Evolutionary conservation across 1,139 yeast genomes (phyloP).

Genomic region (Candida tropicalis): DNA sequence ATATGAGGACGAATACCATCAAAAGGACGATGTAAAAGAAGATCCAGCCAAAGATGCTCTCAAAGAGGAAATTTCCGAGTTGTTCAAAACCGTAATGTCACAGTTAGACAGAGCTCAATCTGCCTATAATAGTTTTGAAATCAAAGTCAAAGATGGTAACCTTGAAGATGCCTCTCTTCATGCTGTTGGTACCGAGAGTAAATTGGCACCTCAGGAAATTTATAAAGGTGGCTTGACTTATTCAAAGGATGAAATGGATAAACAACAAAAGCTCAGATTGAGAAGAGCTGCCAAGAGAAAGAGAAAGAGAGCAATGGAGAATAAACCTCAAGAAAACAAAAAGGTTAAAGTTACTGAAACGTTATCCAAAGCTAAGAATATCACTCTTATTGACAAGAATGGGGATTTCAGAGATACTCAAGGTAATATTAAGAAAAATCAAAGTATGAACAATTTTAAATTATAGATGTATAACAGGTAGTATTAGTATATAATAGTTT

Average conservation of each 20-base stretch:
- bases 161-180: constrained; percentile 98
- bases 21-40: constrained; percentile 51
- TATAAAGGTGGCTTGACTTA: constrained; percentile 80
- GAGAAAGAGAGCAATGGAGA: constrained; percentile 66
- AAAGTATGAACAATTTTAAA: too few relatives aligned
- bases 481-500: too few relatives aligned
- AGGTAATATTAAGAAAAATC: too few relatives aligned
- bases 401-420: constrained; percentile 47
- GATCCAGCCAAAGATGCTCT: constrained; percentile 55
- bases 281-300: constrained; percentile 87
- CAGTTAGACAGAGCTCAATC: constrained; percentile 93
- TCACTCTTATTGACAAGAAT: constrained; percentile 75
- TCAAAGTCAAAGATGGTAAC: constrained; percentile 76
- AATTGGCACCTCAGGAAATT: constrained; percentile 96
- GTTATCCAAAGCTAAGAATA: constrained; percentile 71
- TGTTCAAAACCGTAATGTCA: constrained; percentile 65
- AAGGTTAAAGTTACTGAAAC: constrained; percentile 59
- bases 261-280: constrained; percentile 85
- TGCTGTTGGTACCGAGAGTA: constrained; percentile 70
- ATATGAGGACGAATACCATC: constrained; percentile 81
- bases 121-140: constrained; percentile 76
- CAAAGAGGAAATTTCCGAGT: constrained; percentile 74
- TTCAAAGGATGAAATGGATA: constrained; percentile 79
- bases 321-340: constrained; percentile 24
- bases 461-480: too few relatives aligned